These are phyloP conservation scores for Candida tammaniensis DNA, from an alignment of 805 yeast species.

Conservation along the genomic window DNA sequence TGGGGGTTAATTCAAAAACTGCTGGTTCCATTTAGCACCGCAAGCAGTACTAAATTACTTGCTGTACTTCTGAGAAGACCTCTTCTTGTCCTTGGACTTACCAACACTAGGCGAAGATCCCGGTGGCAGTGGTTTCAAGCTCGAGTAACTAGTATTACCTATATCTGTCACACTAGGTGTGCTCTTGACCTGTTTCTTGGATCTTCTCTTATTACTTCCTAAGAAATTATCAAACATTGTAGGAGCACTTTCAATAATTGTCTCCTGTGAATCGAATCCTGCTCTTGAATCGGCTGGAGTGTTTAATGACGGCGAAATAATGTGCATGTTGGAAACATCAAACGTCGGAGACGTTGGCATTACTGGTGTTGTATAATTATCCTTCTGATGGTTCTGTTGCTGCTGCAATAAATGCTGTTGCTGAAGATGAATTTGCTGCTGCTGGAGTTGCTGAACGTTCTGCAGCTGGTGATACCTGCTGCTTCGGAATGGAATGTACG, in stretches of 20 bases:
- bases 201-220: slow-evolving; percentile 24
- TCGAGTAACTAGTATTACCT: no score
- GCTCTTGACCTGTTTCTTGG: slow-evolving; percentile 12
- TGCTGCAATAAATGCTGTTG: slow-evolving; percentile 1
- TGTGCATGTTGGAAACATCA: slow-evolving; percentile 14
- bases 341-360: slow-evolving; percentile 20
- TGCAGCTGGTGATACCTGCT: slow-evolving; percentile 19
- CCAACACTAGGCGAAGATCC: slow-evolving; percentile 5
- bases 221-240: slow-evolving; percentile 26
- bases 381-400: slow-evolving; percentile 10
- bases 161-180: slow-evolving; percentile 13
- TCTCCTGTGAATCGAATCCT: slow-evolving; percentile 5
- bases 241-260: slow-evolving; percentile 4
- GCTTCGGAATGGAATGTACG: slow-evolving; percentile 42
- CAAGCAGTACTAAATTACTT: no score
- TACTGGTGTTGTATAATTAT: slow-evolving; percentile 22
- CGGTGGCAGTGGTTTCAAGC: slow-evolving; percentile 5
- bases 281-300: slow-evolving; percentile 11
- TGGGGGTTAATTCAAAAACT: no score
- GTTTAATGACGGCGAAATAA: slow-evolving; percentile 13
- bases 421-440: neutral
- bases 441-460: neutral
- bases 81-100: slow-evolving; percentile 16
- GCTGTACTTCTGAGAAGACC: slow-evolving; percentile 20
- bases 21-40: no score